A percentile compares a stretch with the other conserved stretches of the same genome.
phyloP scores from a whole-genome alignment of 805 yeast genomes.

The Saturnispora mendoncae region DNA sequence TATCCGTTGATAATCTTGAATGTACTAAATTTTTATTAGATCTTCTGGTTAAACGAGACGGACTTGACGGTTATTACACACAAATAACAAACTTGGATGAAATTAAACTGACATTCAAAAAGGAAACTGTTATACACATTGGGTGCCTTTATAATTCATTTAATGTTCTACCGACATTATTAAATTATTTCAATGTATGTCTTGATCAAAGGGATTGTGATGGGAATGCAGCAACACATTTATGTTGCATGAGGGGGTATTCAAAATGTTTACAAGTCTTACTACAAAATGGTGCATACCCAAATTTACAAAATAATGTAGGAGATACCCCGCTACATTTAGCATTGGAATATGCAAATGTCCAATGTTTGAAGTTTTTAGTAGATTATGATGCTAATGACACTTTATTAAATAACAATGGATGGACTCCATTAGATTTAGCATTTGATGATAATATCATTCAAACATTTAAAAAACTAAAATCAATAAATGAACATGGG shows the following conservation, averaged over 20 bases:
- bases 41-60: constrained; percentile 13
- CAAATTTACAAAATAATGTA: constrained; percentile 57
- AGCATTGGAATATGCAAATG: constrained; percentile 64
- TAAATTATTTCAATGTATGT: constrained; percentile 48
- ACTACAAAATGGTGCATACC: constrained; percentile 68
- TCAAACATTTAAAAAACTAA: constrained; percentile 30
- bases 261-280: constrained; percentile 56
- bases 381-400: constrained; percentile 43
- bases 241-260: constrained; percentile 52
- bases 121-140: constrained; percentile 61
- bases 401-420: constrained; percentile 41
- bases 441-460: constrained; percentile 46
- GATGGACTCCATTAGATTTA: constrained; percentile 59
- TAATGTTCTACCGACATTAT: constrained; percentile 62
- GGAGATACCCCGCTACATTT: constrained; percentile 83
- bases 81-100: constrained; percentile 29
- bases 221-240: constrained; percentile 61
- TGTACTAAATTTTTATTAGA: constrained; percentile 30
- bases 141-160: constrained; percentile 46
- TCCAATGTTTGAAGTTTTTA: constrained; percentile 46
- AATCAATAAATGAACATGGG: constrained; percentile 18
- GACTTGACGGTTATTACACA: constrained; percentile 12
- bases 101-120: constrained; percentile 39
- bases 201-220: constrained; percentile 39
- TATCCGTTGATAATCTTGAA: constrained; percentile 61